Evolutionary conservation across 106 monocot species (phyloP).

Genomic region (Posidonia australis): DNA sequence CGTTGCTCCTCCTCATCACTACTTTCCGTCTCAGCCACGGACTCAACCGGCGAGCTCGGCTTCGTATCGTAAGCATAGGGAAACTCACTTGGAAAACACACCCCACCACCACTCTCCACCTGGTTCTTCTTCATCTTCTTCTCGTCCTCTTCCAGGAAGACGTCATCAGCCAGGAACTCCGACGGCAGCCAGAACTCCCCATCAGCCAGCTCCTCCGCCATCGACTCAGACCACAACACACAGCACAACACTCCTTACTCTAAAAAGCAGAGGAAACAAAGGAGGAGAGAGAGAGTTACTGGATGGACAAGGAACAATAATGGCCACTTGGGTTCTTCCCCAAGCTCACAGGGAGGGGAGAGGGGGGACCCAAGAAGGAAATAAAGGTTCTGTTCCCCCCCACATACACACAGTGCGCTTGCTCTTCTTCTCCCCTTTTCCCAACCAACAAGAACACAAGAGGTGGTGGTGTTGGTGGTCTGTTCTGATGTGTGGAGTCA

Average conservation of each 20-base stretch:
- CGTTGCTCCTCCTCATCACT: not conserved
- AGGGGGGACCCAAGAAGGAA: too few species aligned
- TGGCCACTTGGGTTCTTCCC: too few species aligned
- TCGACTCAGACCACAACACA: not conserved
- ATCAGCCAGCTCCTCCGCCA: not conserved
- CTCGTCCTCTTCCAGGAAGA: not conserved
- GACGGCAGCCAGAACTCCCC: conserved; percentile 1
- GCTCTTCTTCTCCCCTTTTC: too few species aligned
- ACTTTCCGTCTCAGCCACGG: not conserved
- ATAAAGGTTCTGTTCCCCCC: too few species aligned
- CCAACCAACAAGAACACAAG: too few species aligned
- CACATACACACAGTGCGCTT: too few species aligned
- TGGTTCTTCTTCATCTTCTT: not conserved
- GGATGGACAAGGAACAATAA: too few species aligned
- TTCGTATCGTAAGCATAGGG: not conserved
- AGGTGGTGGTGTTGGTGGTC: not conserved
- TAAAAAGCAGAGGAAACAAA: too few species aligned
- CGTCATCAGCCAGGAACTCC: not conserved
- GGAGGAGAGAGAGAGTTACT: too few species aligned
- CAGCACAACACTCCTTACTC: too few species aligned
- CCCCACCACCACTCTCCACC: not conserved
- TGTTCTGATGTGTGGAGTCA: not conserved
- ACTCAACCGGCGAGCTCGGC: not conserved
- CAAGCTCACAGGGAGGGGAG: too few species aligned
- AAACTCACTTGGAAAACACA: not conserved